Evolutionary conservation across 257 asterid genomes (phyloP), one percentile per base, ranked within the genome.

Genomic region (Lantana camara): DNA sequence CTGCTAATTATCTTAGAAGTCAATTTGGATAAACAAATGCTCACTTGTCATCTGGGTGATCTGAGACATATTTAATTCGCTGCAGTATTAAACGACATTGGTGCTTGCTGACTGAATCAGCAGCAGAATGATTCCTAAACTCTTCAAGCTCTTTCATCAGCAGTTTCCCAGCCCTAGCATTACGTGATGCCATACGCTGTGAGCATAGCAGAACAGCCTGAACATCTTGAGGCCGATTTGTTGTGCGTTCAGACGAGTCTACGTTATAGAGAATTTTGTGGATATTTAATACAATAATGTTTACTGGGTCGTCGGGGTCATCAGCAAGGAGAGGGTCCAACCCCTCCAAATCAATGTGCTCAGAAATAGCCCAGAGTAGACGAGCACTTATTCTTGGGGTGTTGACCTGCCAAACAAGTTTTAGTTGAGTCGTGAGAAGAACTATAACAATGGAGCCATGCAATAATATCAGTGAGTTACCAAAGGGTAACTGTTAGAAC

Each of bases 51-150:
- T 85, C 95, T 12, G 96, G 78, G 70, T 87, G 95, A 69, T 78
- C 75, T 53, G 85, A 62, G 24, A 75, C 90, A 64, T 87, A 90
- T 82, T 82, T 90, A 54, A 90, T 80, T 65, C 97, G 77, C 82
- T 87, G 95, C 73, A 90, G 61, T 71, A 90, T 81, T 52, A 90
- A 70, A 50, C 97, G 92, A 71, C 88, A 81, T 60, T 90, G 95
- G 66, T 90, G 96, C 84, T 90, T 90, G 64, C 82, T 87, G 66
- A 90, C 97, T n/a, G 97, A 85, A 76, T 90, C 97, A 45, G 97
- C 95, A 68, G 87, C 62, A 7, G 85, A 70, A 46, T 79, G 77
- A 79, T 61, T 76, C 78, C 83, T 81, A 52, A 90, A 90, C 73
- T 90, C 97, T 82, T 90, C 97, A 54, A 90, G 94, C 77, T 85